These are phyloP conservation scores for Orbilia quercus DNA, from an alignment of 2,329 filamentous ascomycete species.

Conservation along the genomic window DNA sequence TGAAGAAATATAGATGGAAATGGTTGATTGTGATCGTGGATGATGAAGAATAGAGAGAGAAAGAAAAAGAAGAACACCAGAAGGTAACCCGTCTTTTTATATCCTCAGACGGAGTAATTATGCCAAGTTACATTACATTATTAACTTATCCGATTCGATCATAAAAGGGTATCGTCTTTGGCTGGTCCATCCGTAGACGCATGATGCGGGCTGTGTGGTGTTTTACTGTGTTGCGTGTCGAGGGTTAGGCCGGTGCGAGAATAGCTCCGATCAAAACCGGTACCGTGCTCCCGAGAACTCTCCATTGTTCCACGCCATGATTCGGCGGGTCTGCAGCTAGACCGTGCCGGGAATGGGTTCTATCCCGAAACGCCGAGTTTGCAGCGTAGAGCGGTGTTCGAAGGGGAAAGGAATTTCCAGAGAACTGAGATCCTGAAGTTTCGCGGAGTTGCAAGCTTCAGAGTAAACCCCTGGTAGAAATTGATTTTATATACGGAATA, in stretches of 20 bases:
- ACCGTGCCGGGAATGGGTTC: neutral
- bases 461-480: too few species aligned
- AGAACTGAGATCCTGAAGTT: neutral
- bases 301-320: neutral
- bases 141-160: neutral
- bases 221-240: neutral
- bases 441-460: too few species aligned
- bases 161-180: neutral
- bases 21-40: conserved; percentile 10
- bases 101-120: neutral
- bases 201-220: neutral
- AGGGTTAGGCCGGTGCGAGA: too few species aligned
- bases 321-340: neutral
- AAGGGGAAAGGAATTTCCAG: neutral
- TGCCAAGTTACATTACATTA: neutral
- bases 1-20: conserved; percentile 7
- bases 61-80: neutral
- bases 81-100: neutral
- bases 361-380: neutral
- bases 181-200: neutral
- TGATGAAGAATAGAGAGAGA: conserved; percentile 12
- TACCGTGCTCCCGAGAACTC: neutral
- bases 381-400: neutral
- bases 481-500: too few species aligned
- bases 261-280: neutral